Evolutionary conservation across 352 stramenopile species (phyloP).

Genomic region (Phytophthora sp.): DNA sequence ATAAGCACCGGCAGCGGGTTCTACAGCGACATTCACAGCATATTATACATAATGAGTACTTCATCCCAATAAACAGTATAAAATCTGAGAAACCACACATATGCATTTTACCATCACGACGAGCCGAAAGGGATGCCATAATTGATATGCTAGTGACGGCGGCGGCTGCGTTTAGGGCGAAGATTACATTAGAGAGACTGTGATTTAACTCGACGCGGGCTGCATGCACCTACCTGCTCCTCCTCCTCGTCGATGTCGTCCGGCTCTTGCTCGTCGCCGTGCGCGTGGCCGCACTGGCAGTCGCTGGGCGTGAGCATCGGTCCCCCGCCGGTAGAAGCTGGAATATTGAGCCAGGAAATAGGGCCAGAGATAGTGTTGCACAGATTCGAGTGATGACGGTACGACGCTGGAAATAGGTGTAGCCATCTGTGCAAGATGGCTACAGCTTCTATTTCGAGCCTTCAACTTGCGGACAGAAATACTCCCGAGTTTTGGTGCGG

Average conservation of each 20-base stretch:
- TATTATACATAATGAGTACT: too few species aligned
- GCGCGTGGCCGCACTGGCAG: conserved; percentile 39
- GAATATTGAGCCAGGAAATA: conserved; percentile 3
- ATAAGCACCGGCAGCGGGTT: conserved; percentile 65
- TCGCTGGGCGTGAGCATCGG: conserved; percentile 35
- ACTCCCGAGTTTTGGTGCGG: neutral
- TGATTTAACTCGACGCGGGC: neutral
- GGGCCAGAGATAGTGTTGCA: neutral
- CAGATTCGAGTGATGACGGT: neutral
- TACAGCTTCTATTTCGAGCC: conserved; percentile 24
- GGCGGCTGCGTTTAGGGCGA: conserved; percentile 3
- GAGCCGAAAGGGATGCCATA: conserved; percentile 77
- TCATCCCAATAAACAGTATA: too few species aligned
- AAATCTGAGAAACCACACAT: neutral
- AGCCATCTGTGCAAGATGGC: conserved; percentile 14
- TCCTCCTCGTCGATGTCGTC: conserved; percentile 12
- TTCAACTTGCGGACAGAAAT: conserved; percentile 21
- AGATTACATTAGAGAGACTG: neutral
- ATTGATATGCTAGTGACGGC: conserved; percentile 56
- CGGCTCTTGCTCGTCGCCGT: conserved; percentile 20
- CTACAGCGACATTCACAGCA: conserved; percentile 31
- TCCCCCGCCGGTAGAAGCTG: neutral
- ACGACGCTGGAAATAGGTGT: conserved; percentile 5
- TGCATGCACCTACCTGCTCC: conserved; percentile 13
- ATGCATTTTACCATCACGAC: conserved; percentile 52